phyloP scores from a whole-genome alignment of 2,329 filamentous ascomycete genomes.

The Exserohilum rostratum region DNA sequence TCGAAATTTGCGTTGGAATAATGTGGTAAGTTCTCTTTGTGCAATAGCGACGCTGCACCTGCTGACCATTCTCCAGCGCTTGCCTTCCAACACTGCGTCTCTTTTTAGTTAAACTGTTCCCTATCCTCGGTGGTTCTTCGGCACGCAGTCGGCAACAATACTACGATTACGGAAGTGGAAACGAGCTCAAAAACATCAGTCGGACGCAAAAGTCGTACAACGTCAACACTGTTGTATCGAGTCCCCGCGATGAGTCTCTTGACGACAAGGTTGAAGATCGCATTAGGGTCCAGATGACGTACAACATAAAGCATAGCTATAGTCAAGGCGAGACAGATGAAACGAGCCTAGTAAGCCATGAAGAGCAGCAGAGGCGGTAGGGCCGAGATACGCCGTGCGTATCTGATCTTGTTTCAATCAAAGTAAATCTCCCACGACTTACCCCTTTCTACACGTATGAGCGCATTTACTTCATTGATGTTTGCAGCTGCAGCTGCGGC shows the following conservation, averaged over 20 bases:
- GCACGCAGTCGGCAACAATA: slow-evolving; percentile 29
- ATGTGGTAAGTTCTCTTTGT: slow-evolving; percentile 37
- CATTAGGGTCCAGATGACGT: slow-evolving; percentile 27
- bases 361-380: neutral
- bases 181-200: slow-evolving; percentile 25
- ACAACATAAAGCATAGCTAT: slow-evolving; percentile 23
- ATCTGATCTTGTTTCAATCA: neutral
- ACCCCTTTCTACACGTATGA: neutral
- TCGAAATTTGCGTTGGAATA: slow-evolving; percentile 53
- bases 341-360: slow-evolving; percentile 22
- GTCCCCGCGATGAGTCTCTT: slow-evolving; percentile 3
- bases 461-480: neutral
- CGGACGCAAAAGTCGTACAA: slow-evolving; percentile 15
- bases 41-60: neutral
- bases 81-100: slow-evolving; percentile 51
- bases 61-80: slow-evolving; percentile 28
- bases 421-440: neutral
- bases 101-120: slow-evolving; percentile 46
- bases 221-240: slow-evolving; percentile 7
- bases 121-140: slow-evolving; percentile 45
- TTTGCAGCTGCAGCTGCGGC: neutral
- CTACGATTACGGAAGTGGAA: slow-evolving; percentile 34
- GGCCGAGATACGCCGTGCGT: neutral
- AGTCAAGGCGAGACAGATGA: slow-evolving; percentile 23
- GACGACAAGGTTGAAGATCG: slow-evolving; percentile 16